Base-by-base conservation (phyloP, 164 flowering plant species). In the Brasenia schreberi region DNA sequence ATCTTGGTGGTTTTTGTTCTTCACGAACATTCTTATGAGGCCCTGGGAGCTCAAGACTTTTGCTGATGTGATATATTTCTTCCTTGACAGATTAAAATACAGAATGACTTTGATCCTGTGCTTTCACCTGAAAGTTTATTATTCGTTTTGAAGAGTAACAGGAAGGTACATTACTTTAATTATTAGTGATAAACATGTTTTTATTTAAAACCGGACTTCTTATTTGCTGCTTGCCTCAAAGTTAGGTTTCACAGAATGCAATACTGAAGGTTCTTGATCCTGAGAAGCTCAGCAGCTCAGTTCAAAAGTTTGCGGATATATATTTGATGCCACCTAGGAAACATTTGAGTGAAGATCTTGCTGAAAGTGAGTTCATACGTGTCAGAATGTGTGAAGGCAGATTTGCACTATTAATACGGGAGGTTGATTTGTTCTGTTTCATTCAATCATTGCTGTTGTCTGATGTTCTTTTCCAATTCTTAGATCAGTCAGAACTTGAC, bases 41-140 rank as follows among this genome's bases (percentile, higher is more conserved):
- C 27, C 27, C 27, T 23, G 27, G 27, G 27, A 23, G 27, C 27
- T 23, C 27, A 23, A 45, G 12, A 45, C 7, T 45, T 45, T 45
- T 45, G 53, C 53, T 45, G 53, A 45, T 45, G 11, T 45, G 12
- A 60, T 5, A 7, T 17, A 60, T 19, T 19, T 69, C n/a, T 19
- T 56, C 14, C 42, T 18, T 79, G 76, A 23, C 87, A 93, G 98
- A 86, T 95, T 53, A 95, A 95, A 82, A 92, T 95, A 58, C 88
- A 97, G 66, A 95, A 95, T 78, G 99, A 95, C 79, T 95, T 92
- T 80, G 99, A 95, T 77, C 99, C 99, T 33, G 97, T 95, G 68
- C 92, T 89, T 70, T 95, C 99, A 59, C 97, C 99, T 5, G 99
- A 95, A 83, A 95, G 99, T 76, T 95, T 97, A 62, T 77, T 95